These are phyloP conservation scores for Cornus controversa DNA, from an alignment of 148 eudicot genomes.

Conservation along the genomic window DNA sequence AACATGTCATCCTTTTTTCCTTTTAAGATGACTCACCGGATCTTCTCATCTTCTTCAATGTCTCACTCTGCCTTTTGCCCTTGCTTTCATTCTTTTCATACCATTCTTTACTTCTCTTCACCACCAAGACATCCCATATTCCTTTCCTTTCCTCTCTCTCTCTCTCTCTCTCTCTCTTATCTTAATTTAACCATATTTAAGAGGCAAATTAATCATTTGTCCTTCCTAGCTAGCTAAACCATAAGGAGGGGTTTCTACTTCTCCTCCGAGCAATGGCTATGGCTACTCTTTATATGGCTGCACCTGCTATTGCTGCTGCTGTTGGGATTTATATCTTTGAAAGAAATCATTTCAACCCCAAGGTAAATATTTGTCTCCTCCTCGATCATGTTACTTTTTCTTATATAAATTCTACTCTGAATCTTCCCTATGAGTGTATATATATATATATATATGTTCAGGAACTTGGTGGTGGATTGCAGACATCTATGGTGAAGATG, in stretches of 20 bases:
- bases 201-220: not conserved
- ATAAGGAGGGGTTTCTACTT: not conserved
- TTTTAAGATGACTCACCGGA: not conserved
- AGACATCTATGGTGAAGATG: not conserved
- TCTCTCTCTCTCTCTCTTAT: not conserved
- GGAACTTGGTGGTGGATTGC: slow-evolving; percentile 1
- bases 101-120: slow-evolving; percentile 13
- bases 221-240: not conserved
- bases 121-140: slow-evolving; percentile 10
- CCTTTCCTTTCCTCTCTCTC: not conserved
- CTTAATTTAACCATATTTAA: no score
- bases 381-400: no score
- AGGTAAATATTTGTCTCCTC: no score
- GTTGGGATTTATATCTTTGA: slow-evolving; percentile 16
- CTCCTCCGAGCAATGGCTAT: not conserved
- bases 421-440: no score
- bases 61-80: not conserved
- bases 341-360: not conserved
- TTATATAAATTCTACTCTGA: not conserved
- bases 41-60: not conserved
- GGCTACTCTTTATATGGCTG: slow-evolving; percentile 5
- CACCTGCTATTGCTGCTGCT: slow-evolving; percentile 15
- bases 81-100: not conserved
- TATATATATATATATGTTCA: not conserved
- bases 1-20: not conserved